Evolutionary conservation across 495 filamentous ascomycete genomes (phyloP), one percentile per base, ranked within the genome.

Genomic region (Xylaria castorea): DNA sequence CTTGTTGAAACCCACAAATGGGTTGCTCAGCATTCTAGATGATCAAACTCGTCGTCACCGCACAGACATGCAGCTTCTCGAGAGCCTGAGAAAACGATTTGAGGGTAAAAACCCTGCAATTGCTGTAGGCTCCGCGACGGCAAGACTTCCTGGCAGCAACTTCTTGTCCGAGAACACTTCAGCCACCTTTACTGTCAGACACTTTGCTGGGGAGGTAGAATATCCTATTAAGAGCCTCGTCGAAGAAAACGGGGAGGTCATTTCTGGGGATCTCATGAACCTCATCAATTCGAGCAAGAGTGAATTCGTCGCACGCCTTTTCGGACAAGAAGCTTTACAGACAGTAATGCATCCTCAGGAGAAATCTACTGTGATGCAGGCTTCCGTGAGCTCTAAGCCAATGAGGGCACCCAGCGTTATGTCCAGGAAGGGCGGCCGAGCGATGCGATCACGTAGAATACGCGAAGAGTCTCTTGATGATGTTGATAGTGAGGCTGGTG

Each of bases 191-290:
- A 94, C 94, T 1, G 90, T 99, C 71, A 94, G 92, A 76, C 96
- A 99, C 81, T 99, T 94, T 79, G 95, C 95, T 58, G 96, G 95
- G 34, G 95, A 98, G 80, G 92, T 98, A n/a, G 96, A 99, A 68
- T 99, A 99, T 76, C 90, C 93, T 38, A 88, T 93, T 72, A 89
- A 89, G 72, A 94, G 93, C 20, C 83, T 99, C 40, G 84, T 97
- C 11, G 96, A 99, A 80, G 94, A 97, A 81, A 98, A 98, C 72
- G 94, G 94, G 64, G 96, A 99, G 79, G 89, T 97, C 61, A 94
- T 99, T 74, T 97, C 95, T 22, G 95, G 94, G 32, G 96, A 99
- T 79, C 82, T 99, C 72, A 94, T 99, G 92, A 98, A 97, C 81
- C 85, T 99, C 71, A 93, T 99, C 85, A 92, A 91, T 75, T 89